Evolutionary conservation across 2,329 filamentous ascomycete species (phyloP), one percentile per base, ranked within the genome.

Genomic region (Whalleya microplaca): DNA sequence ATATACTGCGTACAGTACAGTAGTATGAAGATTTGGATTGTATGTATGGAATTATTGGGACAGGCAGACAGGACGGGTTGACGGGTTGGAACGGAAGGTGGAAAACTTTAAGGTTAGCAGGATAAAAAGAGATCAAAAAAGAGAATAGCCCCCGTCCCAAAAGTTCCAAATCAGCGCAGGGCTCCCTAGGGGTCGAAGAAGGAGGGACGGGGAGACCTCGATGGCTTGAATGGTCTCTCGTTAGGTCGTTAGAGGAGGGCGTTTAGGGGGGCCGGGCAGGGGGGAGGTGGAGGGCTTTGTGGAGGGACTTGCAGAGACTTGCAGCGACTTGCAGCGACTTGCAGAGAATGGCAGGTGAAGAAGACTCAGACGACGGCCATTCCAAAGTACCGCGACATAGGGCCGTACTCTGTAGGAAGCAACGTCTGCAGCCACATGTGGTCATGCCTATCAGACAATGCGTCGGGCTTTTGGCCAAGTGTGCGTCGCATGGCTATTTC

Each of bases 401-500:
- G 45, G 40, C 20, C 27, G 42, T 27, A 19, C n/a, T 19, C 27
- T 6, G 14, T 41, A 27, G 46, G 46, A 41, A 49, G n/a, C 41
- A 42, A 21, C 52, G 23, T 18, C 42, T 55, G 47, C 46, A 55
- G 44, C 50, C 45, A 53, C 50, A 47, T 41, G 44, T 46, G 40
- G 27, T 37, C 42, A 43, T 27, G 43, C 29, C 43, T 19, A 18
- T 41, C 53, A 60, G 54, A 64, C 58, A 61, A 59, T 64, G 62
- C 59, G 58, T 64, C 64, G 54, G 61, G 58, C 45, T 58, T 62
- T 61, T 64, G 56, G 57, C 61, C 62, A 65, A 66, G 63, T 62
- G 52, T 56, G 57, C 62, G 63, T 65, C 65, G 63, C 66, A 67
- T 67, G 64, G 65, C 65, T 56, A 59, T 57, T 59, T 60, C 64